Conservation (phyloP, 176 grass and related monocot genomes). For the Zizania latifolia region DNA sequence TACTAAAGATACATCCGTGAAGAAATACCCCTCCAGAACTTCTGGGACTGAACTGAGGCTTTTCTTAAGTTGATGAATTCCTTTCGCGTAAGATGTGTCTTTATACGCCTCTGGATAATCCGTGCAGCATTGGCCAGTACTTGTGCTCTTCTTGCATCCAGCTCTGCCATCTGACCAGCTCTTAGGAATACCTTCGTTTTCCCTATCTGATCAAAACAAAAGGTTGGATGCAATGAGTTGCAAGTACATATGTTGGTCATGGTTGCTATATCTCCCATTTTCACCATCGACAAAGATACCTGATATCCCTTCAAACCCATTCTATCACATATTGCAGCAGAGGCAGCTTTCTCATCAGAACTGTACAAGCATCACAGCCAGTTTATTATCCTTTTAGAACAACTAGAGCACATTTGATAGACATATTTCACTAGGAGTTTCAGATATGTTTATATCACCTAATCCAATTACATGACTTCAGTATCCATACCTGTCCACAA, state of each 20-base stretch:
- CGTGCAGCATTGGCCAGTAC: conserved; percentile 62
- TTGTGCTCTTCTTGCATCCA: conserved; percentile 88
- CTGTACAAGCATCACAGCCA: conserved; percentile 35
- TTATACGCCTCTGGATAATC: conserved; percentile 72
- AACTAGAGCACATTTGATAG: neutral
- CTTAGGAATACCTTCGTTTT: conserved; percentile 97
- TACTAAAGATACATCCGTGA: neutral
- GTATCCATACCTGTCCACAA: conserved; percentile 60
- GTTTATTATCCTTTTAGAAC: neutral
- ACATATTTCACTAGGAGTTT: conserved; percentile 4
- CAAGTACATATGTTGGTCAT: conserved; percentile 11
- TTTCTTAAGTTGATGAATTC: conserved; percentile 54
- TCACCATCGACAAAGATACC: conserved; percentile 47
- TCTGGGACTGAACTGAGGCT: conserved; percentile 63
- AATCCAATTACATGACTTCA: conserved; percentile 20
- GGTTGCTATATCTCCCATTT: conserved; percentile 6
- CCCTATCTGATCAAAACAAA: conserved; percentile 60
- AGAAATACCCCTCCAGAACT: conserved; percentile 77
- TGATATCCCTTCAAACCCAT: conserved; percentile 96
- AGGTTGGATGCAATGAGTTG: conserved; percentile 7
- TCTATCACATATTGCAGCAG: conserved; percentile 74
- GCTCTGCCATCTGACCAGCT: conserved; percentile 89
- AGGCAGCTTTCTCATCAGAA: conserved; percentile 69
- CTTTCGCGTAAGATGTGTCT: conserved; percentile 74
- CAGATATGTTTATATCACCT: neutral